These are phyloP conservation scores for Vitis cinerea DNA, from an alignment of 164 flowering plant species.

Conservation along the genomic window DNA sequence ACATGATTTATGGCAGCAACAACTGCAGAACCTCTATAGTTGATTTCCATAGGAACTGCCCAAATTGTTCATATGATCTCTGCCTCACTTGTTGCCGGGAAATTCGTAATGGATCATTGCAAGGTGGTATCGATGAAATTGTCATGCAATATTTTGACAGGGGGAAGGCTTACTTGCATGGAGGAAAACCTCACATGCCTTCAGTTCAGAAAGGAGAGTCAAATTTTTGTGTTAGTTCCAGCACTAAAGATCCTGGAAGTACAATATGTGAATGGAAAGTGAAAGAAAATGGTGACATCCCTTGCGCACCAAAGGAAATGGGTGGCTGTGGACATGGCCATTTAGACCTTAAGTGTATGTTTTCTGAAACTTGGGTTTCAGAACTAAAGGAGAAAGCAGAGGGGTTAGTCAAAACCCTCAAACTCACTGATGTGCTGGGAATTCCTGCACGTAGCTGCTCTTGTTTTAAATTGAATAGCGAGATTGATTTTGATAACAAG, in stretches of 20 bases:
- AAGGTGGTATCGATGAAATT: constrained; percentile 1
- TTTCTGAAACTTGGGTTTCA: constrained; percentile 9
- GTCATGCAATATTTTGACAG: constrained; percentile 2
- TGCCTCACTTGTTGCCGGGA: constrained; percentile 29
- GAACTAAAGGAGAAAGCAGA: constrained; percentile 10
- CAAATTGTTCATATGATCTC: constrained; percentile 23
- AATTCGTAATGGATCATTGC: constrained; percentile 13
- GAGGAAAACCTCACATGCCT: not conserved
- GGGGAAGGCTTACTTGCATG: constrained; percentile 3
- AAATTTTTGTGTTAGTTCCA: no score
- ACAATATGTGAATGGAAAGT: constrained; percentile 15
- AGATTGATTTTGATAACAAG: constrained; percentile 7
- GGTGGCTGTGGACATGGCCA: constrained; percentile 21
- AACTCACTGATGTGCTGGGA: constrained; percentile 9
- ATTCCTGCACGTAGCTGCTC: constrained; percentile 24
- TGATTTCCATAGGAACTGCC: constrained; percentile 3
- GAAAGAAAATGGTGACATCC: constrained; percentile 16
- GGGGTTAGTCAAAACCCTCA: constrained; percentile 12
- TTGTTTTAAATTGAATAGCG: constrained; percentile 23
- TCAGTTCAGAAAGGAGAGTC: not conserved
- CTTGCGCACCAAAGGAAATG: constrained; percentile 17
- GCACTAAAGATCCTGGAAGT: not conserved
- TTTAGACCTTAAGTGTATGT: constrained; percentile 16
- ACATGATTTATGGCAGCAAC: constrained; percentile 8
- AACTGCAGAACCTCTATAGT: constrained; percentile 27